Evolutionary conservation across 371 early-diverging fungal species (phyloP), one percentile per base, ranked within the genome.

Genomic region (Mortierella sp.): DNA sequence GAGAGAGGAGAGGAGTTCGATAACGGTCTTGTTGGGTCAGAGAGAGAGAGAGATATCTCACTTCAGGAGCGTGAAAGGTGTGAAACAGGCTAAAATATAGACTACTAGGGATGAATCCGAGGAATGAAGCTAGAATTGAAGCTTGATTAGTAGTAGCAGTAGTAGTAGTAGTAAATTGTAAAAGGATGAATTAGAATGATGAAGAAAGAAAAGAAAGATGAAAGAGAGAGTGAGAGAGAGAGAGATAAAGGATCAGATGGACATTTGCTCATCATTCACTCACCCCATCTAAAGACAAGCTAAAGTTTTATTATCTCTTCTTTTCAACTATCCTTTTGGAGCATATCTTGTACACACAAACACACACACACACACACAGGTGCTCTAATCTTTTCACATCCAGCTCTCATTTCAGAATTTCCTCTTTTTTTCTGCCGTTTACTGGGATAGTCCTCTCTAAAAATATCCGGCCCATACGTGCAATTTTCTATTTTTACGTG

Each of bases 151-250:
- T n/a, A 54, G 26, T 35, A 20, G 16, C 11, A 0, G 22, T 47
- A 24, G 45, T 35, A 35, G 14, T 24, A 66, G 40, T 54, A 54
- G 64, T 40, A 11, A 40, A 14, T 14, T 9, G 43, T 11, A 40
- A 30, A 59, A 45, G 40, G 63, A 68, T 51, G 45, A 57, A 24
- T 22, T 11, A 51, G 55, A 24, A 12, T 24, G 35, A 63, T 28
- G 43, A 63, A 32, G 24, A 64, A 64, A 24, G 35, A 51, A 35
- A 2, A 39, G 24, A 54, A 24, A 24, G 11, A 45, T 12, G 12
- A 45, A 16, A 45, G 12, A 45, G 47, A 39, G 10, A 39, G 39
- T 6, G 10, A 39, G 10, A 39, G 10, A 39, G 10, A 39, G n/a
- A n/a, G n/a, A n/a, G n/a, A 40, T 40, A 14, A 11, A 40, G 14